These are phyloP conservation scores for Pseudogymnoascus sp. DNA, from an alignment of 2,329 filamentous ascomycete genomes.

Conservation along the genomic window DNA sequence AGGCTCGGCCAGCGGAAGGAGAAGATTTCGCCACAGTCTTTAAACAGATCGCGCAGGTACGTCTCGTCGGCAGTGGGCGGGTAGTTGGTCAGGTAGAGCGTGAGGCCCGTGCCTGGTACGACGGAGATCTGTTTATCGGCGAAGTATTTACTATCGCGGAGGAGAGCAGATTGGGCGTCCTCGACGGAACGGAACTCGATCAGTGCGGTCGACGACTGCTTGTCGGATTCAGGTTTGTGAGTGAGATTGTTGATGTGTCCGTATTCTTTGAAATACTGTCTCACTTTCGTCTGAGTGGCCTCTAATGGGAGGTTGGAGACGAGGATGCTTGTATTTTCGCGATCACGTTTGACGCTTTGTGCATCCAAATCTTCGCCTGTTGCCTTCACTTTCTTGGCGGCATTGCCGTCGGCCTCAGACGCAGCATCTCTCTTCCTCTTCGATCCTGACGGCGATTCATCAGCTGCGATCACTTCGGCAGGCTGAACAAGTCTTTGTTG, in stretches of 20 bases:
- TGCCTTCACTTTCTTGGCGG: constrained; percentile 57
- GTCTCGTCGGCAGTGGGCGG: constrained; percentile 65
- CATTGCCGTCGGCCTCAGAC: constrained; percentile 38
- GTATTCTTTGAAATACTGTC: constrained; percentile 87
- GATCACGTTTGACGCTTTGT: constrained; percentile 61
- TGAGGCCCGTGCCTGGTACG: constrained; percentile 65
- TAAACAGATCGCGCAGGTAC: constrained; percentile 61
- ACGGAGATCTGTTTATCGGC: constrained; percentile 67
- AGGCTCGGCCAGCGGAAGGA: constrained; percentile 85
- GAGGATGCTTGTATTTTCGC: constrained; percentile 81
- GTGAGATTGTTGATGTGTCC: constrained; percentile 74
- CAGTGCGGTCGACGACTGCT: constrained; percentile 58
- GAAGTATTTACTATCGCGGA: constrained; percentile 73
- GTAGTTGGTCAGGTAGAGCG: constrained; percentile 86
- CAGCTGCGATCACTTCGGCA: constrained; percentile 24
- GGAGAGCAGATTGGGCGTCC: constrained; percentile 72
- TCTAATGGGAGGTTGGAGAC: constrained; percentile 67
- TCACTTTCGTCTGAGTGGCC: constrained; percentile 62
- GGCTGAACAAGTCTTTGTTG: constrained; percentile 25
- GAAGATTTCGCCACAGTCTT: constrained; percentile 70
- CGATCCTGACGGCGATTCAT: constrained; percentile 33
- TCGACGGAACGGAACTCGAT: constrained; percentile 79
- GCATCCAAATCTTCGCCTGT: constrained; percentile 23
- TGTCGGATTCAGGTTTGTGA: constrained; percentile 52
- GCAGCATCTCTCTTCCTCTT: constrained; percentile 71